phyloP scores from a whole-genome alignment of 2,329 filamentous ascomycete species.

The Phoma sp. region DNA sequence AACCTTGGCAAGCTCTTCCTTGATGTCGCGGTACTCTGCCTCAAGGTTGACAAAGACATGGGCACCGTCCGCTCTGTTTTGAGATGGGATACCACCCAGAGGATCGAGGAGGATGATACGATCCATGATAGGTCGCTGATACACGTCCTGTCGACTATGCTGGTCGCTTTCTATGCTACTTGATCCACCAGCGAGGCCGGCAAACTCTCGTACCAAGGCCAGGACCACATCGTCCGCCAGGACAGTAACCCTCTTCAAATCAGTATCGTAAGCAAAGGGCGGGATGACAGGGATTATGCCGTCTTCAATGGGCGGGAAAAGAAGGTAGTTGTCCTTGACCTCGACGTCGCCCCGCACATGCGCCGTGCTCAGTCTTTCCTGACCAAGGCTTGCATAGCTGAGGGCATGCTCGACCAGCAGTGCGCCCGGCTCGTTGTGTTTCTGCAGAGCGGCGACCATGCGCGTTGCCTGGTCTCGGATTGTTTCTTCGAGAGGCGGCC shows the following conservation, averaged over 20 bases:
- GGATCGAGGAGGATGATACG: constrained; percentile 88
- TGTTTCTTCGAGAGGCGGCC: constrained; percentile 46
- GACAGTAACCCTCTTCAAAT: constrained; percentile 52
- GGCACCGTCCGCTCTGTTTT: constrained; percentile 63
- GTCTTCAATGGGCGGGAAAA: constrained; percentile 70
- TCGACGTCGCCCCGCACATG: constrained; percentile 46
- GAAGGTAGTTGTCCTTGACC: constrained; percentile 54
- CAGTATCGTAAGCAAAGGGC: constrained; percentile 64
- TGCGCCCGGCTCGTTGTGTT: constrained; percentile 70
- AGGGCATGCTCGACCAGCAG: constrained; percentile 69
- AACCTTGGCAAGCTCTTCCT: constrained; percentile 61
- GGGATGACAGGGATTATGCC: constrained; percentile 75
- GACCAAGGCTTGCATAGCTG: constrained; percentile 40
- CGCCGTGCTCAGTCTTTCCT: constrained; percentile 41
- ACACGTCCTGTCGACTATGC: constrained; percentile 11
- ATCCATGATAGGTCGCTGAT: constrained; percentile 64
- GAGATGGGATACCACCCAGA: constrained; percentile 80
- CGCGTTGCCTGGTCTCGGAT: constrained; percentile 71
- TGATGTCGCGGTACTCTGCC: constrained; percentile 79
- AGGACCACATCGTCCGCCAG: constrained; percentile 71
- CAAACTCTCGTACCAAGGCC: constrained; percentile 77
- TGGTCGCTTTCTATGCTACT: constrained; percentile 15
- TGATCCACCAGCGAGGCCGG: constrained; percentile 61
- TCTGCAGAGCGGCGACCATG: constrained; percentile 76
- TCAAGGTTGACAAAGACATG: constrained; percentile 93